Evolutionary conservation across 306 rosid species (phyloP), one percentile per base, ranked within the genome.

Genomic region (Pachyrhizus erosus): DNA sequence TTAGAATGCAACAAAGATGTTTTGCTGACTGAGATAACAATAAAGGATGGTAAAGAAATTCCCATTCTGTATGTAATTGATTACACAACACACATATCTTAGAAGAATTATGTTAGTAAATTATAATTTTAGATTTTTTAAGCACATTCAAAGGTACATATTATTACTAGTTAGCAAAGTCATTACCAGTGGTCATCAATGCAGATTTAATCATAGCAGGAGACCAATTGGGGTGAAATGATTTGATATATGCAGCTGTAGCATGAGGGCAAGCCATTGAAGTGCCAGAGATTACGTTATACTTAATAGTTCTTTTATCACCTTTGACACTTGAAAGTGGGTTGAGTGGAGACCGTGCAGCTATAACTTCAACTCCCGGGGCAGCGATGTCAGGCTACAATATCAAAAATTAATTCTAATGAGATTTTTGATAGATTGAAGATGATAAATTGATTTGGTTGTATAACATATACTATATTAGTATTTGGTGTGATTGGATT

Each of bases 221-320:
- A 1, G 90, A 87, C 94, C 89, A 91, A 10, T 31, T 46, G 1
- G 86, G 89, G 11, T 89, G 83, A 27, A 87, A 82, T 26, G 92
- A 91, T 67, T 91, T 91, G 68, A 91, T 64, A 4, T 83, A 88
- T 7, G 90, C 90, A 7, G 91, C 93, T 2, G 86, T 3, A 8
- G 70, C 87, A 84, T 91, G 94, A 21, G 88, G 94, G 27, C 91
- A 89, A 0, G 94, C 81, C 94, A 91, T 87, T 65, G 94, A 91
- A 40, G 92, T 86, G 9, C 91, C 91, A 0, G 87, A 77, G 0
- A 26, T 2, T 4, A 88, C 18, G 3, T 83, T 64, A 26, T 13
- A 90, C 0, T 13, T 0, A 0, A 13, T 0, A 49, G 0, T 3
- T 84, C 89, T 87, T 0, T 76, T 42, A 61, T 88, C 93, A 2